phyloP scores from a whole-genome alignment of 768 basidiomycete species.

The Pholiota conissans region DNA sequence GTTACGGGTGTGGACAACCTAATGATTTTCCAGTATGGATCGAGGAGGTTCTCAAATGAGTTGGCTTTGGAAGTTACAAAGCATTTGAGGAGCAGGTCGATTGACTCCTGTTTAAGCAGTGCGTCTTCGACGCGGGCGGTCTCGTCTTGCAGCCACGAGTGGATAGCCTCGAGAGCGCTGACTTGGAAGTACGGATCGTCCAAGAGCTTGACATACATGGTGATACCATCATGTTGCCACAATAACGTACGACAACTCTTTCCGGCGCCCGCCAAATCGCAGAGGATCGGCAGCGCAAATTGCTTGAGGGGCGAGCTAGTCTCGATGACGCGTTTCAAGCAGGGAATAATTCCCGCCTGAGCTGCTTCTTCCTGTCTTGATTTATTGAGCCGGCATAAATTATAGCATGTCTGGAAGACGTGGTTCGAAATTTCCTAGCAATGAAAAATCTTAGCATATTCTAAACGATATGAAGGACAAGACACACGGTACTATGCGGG shows the following conservation, averaged over 20 bases:
- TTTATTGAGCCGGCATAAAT: conserved; percentile 93
- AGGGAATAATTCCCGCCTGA: conserved; percentile 91
- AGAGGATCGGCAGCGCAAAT: conserved; percentile 94
- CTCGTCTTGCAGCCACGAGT: conserved; percentile 96
- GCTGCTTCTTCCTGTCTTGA: conserved; percentile 96
- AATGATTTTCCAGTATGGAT: conserved; percentile 90
- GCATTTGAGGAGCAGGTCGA: conserved; percentile 72
- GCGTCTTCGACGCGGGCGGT: conserved; percentile 91
- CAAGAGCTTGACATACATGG: conserved; percentile 74
- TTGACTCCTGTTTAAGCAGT: conserved; percentile 61
- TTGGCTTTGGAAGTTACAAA: conserved; percentile 87
- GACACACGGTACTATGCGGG: conserved; percentile 73
- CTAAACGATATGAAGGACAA: neutral
- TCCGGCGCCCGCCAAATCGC: conserved; percentile 93
- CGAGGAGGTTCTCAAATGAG: conserved; percentile 89
- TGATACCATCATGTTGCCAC: conserved; percentile 93
- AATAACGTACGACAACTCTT: conserved; percentile 88
- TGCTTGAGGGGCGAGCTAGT: conserved; percentile 92
- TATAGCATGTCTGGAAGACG: conserved; percentile 96
- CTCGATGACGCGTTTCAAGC: conserved; percentile 85
- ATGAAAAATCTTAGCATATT: neutral
- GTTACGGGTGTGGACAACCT: conserved; percentile 76
- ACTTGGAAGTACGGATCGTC: conserved; percentile 92
- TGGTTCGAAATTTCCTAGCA: conserved; percentile 97
- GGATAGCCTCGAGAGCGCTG: conserved; percentile 85